These are phyloP conservation scores for Platanthera zijinensis DNA, from an alignment of 106 monocot genomes.

Conservation along the genomic window DNA sequence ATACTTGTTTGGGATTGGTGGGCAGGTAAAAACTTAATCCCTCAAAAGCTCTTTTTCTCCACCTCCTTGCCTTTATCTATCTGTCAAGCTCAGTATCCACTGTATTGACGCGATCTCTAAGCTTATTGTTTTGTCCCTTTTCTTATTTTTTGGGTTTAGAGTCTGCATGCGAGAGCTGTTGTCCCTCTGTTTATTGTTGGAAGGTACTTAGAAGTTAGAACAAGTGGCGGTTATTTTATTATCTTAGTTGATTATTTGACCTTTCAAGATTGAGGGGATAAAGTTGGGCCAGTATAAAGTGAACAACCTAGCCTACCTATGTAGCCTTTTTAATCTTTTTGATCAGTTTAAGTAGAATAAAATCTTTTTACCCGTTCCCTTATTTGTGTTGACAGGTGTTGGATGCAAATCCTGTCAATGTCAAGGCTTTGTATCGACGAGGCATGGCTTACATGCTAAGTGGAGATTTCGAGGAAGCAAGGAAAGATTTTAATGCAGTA, in stretches of 20 bases:
- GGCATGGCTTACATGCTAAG: slow-evolving; percentile 81
- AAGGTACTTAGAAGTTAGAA: background rate
- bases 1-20: no score
- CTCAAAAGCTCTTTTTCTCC: no score
- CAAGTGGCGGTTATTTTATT: background rate
- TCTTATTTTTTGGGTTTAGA: background rate
- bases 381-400: slow-evolving; percentile 41
- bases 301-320: background rate
- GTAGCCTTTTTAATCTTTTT: background rate
- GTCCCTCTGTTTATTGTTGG: background rate
- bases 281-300: background rate
- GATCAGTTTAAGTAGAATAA: background rate
- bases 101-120: no score
- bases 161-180: background rate
- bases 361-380: background rate
- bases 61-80: no score
- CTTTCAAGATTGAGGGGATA: background rate
- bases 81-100: no score
- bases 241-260: background rate
- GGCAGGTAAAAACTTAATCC: no score
- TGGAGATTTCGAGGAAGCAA: slow-evolving; percentile 90
- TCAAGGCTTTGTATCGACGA: slow-evolving; percentile 79
- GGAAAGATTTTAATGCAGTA: slow-evolving; percentile 78
- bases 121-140: background rate
- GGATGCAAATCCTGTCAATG: slow-evolving; percentile 71